A percentile compares a stretch with the other conserved stretches of the same genome.
These are phyloP conservation scores for Pleurozium schreberi DNA, from an alignment of 225 moss, liverwort and hornwort genomes.

Conservation along the genomic window DNA sequence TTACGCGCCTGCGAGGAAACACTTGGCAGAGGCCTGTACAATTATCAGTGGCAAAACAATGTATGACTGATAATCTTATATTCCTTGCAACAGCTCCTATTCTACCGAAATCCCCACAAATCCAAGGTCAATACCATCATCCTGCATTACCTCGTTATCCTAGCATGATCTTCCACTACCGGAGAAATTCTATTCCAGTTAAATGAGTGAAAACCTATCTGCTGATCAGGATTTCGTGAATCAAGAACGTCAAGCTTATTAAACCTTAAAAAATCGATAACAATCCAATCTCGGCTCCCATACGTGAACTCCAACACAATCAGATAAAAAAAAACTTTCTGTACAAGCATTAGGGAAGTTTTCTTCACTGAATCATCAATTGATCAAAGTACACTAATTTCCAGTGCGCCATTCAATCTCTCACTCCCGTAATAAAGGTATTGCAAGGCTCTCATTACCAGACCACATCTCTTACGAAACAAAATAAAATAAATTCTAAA, in stretches of 20 bases:
- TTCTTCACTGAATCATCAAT: not conserved
- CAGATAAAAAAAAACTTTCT: not conserved
- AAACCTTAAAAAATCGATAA: not conserved
- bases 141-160: not conserved
- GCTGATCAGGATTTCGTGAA: not conserved
- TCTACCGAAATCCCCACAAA: not conserved
- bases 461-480: not conserved
- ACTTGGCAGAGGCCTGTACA: constrained; percentile 29
- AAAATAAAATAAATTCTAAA: not conserved
- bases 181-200: not conserved
- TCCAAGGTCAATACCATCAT: not conserved
- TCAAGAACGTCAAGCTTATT: not conserved
- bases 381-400: not conserved
- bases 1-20: constrained; percentile 53
- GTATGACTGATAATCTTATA: not conserved
- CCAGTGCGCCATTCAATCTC: not conserved
- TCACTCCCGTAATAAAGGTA: not conserved
- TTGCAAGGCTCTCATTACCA: not conserved
- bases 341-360: not conserved
- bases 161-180: not conserved
- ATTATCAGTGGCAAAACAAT: not conserved
- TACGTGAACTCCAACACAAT: not conserved
- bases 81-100: not conserved
- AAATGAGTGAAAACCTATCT: not conserved
- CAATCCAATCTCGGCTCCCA: not conserved